Evolutionary conservation across 1,284 basidiomycete species (phyloP).

Genomic region (Ustilago vetiveriae): DNA sequence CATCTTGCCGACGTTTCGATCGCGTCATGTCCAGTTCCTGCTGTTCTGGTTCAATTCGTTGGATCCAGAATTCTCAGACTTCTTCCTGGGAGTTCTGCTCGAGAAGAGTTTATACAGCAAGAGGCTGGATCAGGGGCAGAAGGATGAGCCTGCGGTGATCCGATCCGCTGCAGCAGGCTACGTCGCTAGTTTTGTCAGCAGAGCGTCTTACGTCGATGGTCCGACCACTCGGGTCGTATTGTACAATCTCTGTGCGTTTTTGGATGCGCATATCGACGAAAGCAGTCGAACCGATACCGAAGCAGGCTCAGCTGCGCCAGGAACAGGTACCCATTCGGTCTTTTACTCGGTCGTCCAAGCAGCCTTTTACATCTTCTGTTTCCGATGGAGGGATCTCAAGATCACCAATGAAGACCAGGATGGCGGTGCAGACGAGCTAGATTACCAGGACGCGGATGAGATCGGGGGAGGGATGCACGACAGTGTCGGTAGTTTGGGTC

Average conservation of each 20-base stretch:
- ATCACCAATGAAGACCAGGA: constrained; percentile 70
- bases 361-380: constrained; percentile 96
- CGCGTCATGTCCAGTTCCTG: constrained; percentile 95
- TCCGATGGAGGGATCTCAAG: constrained; percentile 89
- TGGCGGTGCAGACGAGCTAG: constrained; percentile 67
- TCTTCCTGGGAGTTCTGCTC: constrained; percentile 91
- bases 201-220: constrained; percentile 85
- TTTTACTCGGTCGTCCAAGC: constrained; percentile 95
- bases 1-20: constrained; percentile 94
- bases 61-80: constrained; percentile 85
- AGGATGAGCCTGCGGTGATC: constrained; percentile 57
- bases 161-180: constrained; percentile 63
- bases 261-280: constrained; percentile 74
- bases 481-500: constrained; percentile 39
- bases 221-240: constrained; percentile 81
- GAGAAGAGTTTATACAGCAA: constrained; percentile 81
- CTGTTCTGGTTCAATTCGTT: constrained; percentile 94
- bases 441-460: constrained; percentile 38
- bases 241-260: constrained; percentile 82
- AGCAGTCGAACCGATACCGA: constrained; percentile 64
- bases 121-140: constrained; percentile 27
- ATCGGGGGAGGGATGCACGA: constrained; percentile 41
- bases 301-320: constrained; percentile 44
- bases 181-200: constrained; percentile 84
- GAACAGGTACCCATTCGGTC: constrained; percentile 56